These are phyloP conservation scores for Kregervanrija fluxuum DNA, from an alignment of 805 yeast species.

Conservation along the genomic window DNA sequence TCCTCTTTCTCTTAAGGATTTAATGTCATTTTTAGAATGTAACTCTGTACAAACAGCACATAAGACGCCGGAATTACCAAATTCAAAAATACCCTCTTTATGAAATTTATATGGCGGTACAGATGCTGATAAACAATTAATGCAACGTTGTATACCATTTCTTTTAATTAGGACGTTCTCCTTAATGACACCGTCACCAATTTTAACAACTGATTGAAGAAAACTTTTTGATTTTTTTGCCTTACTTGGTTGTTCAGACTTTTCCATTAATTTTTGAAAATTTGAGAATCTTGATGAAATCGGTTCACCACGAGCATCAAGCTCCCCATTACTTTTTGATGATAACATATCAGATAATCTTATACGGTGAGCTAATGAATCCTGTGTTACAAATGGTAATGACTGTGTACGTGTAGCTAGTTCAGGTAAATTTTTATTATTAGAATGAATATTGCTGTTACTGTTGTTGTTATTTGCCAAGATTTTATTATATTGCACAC, in stretches of 20 bases:
- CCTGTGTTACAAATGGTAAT: conserved; percentile 25
- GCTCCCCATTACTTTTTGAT: conserved; percentile 5
- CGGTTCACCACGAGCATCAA: conserved; percentile 20
- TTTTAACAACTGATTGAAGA: conserved; percentile 25
- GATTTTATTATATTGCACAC: neutral
- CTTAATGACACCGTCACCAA: conserved; percentile 15
- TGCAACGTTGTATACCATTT: conserved; percentile 18
- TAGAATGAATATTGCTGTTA: neutral
- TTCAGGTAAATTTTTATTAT: conserved; percentile 15
- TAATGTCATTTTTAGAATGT: conserved; percentile 18
- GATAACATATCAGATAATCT: conserved; percentile 24
- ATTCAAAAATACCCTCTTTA: conserved; percentile 27
- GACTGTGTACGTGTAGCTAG: conserved; percentile 31
- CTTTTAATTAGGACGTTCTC: neutral
- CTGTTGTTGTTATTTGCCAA: neutral
- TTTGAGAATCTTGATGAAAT: conserved; percentile 26
- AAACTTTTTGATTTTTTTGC: conserved; percentile 27
- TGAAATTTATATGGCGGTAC: conserved; percentile 28
- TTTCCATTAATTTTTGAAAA: conserved; percentile 20
- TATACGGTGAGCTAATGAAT: conserved; percentile 27
- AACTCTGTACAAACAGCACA: conserved; percentile 23
- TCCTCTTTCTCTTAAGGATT: conserved; percentile 24
- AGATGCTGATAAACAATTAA: conserved; percentile 24
- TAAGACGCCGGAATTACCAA: conserved; percentile 29
- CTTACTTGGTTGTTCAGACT: conserved; percentile 17